These are phyloP conservation scores for Pythium plurisporium DNA, from an alignment of 352 stramenopile genomes.

Conservation along the genomic window DNA sequence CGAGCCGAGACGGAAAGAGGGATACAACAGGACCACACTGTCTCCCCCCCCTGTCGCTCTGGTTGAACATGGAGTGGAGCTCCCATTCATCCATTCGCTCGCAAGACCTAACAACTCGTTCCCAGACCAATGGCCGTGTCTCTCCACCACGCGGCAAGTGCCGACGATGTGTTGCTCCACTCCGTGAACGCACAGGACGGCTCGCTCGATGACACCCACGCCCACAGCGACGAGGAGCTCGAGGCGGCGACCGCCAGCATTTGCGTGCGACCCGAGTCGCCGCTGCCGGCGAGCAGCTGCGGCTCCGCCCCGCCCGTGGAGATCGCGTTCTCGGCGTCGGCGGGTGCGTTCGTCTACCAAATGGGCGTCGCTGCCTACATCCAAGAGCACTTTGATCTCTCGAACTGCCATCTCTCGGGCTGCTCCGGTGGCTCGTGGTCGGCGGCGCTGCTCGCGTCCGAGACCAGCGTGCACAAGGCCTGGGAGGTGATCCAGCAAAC, in stretches of 20 bases:
- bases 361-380: slow-evolving; percentile 69
- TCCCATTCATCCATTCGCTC: not conserved
- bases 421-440: slow-evolving; percentile 41
- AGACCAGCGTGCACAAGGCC: slow-evolving; percentile 40
- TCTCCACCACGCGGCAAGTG: slow-evolving; percentile 17
- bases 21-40: no score
- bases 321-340: slow-evolving; percentile 66
- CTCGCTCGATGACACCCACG: not conserved
- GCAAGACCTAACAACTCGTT: not conserved
- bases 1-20: not conserved
- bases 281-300: not conserved
- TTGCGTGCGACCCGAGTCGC: slow-evolving; percentile 7
- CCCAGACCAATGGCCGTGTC: not conserved
- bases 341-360: slow-evolving; percentile 65
- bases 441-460: slow-evolving; percentile 40
- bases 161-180: slow-evolving; percentile 21
- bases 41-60: no score
- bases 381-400: slow-evolving; percentile 57
- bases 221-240: slow-evolving; percentile 35
- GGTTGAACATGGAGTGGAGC: not conserved
- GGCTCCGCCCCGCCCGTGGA: slow-evolving; percentile 30
- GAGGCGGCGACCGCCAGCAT: slow-evolving; percentile 16
- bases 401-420: slow-evolving; percentile 35
- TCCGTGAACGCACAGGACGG: slow-evolving; percentile 7
- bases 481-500: slow-evolving; percentile 53